A percentile compares a stretch with the other conserved stretches of the same genome.
Evolutionary conservation across 2,329 filamentous ascomycete genomes (phyloP).

Genomic region (Aspergillus aculeatinus): DNA sequence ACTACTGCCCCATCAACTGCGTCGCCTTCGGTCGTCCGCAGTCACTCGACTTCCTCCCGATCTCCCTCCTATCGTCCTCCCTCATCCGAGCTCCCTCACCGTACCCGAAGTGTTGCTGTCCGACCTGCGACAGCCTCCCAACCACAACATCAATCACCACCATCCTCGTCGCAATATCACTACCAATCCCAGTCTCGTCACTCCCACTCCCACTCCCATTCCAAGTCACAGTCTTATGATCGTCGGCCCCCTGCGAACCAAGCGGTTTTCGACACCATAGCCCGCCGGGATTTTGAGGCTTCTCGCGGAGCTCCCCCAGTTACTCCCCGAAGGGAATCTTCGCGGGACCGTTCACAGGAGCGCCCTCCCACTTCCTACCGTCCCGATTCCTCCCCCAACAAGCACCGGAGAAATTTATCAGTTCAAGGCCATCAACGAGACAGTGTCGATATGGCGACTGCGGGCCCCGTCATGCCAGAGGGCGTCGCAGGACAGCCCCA

Average conservation of each 20-base stretch:
- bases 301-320: conserved; percentile 61
- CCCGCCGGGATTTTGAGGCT: conserved; percentile 72
- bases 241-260: conserved; percentile 49
- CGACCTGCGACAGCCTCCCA: conserved; percentile 41
- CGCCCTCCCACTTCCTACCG: conserved; percentile 46
- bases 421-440: conserved; percentile 43
- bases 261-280: conserved; percentile 52
- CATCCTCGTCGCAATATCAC: background rate
- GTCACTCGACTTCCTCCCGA: conserved; percentile 50
- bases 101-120: conserved; percentile 47
- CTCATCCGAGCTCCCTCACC: conserved; percentile 45
- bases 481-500: conserved; percentile 55
- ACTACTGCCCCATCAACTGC: conserved; percentile 47
- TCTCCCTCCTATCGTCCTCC: conserved; percentile 42
- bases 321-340: conserved; percentile 61
- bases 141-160: conserved; percentile 25
- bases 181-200: conserved; percentile 29
- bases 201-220: conserved; percentile 34
- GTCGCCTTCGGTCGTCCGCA: conserved; percentile 50
- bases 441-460: conserved; percentile 47
- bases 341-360: conserved; percentile 57
- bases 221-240: conserved; percentile 45
- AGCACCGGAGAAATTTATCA: conserved; percentile 42
- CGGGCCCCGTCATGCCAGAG: conserved; percentile 54
- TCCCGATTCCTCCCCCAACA: conserved; percentile 55